These are phyloP conservation scores for Ustilago lituana DNA, from an alignment of 1,284 basidiomycete species.

Conservation along the genomic window DNA sequence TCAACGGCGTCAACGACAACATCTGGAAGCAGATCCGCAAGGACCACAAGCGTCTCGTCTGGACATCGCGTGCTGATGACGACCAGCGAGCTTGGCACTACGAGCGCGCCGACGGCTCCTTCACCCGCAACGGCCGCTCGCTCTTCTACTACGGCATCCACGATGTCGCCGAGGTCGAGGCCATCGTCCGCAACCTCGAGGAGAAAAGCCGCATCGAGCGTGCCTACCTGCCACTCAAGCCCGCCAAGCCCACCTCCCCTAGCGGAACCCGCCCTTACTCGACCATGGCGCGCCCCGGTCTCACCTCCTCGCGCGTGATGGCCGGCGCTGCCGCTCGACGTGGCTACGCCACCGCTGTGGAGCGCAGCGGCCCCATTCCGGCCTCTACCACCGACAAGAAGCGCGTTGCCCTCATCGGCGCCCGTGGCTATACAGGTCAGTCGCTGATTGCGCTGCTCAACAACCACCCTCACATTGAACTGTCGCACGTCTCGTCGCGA, in stretches of 20 bases:
- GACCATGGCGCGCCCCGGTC: conserved; percentile 64
- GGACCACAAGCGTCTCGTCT: conserved; percentile 93
- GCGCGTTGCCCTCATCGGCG: conserved; percentile 92
- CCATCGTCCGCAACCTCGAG: conserved; percentile 79
- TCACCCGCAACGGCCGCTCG: conserved; percentile 88
- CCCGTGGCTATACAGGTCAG: conserved; percentile 94
- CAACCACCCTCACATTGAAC: conserved; percentile 83
- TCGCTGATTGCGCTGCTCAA: conserved; percentile 86
- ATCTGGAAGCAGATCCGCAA: conserved; percentile 95
- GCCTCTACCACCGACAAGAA: conserved; percentile 76
- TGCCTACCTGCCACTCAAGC: conserved; percentile 89
- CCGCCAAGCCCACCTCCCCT: conserved; percentile 73
- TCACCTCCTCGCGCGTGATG: conserved; percentile 70
- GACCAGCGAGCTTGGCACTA: conserved; percentile 98
- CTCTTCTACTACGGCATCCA: conserved; percentile 98
- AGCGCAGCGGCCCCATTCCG: conserved; percentile 68
- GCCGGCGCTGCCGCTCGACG: conserved; percentile 30
- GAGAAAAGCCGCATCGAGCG: conserved; percentile 84
- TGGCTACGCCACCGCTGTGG: conserved; percentile 70
- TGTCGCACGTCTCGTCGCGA: conserved; percentile 94
- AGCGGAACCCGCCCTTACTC: conserved; percentile 58
- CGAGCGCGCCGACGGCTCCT: conserved; percentile 95
- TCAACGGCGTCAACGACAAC: conserved; percentile 96
- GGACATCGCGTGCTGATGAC: conserved; percentile 94
- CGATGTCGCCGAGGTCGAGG: conserved; percentile 89